These are phyloP conservation scores for Aspergillus unguis DNA, from an alignment of 2,329 filamentous ascomycete genomes.

Conservation along the genomic window DNA sequence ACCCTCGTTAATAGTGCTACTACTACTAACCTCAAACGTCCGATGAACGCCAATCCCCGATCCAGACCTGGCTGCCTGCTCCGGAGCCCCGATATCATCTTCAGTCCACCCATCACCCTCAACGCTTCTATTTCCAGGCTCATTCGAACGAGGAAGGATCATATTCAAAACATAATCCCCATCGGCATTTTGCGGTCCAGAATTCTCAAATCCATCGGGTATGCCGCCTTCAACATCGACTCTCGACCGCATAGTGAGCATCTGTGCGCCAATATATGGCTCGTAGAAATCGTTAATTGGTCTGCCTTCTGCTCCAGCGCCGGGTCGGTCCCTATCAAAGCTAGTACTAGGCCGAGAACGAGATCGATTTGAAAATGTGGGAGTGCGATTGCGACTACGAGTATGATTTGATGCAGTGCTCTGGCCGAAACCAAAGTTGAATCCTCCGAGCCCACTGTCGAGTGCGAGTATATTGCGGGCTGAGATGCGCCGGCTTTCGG, in stretches of 20 bases:
- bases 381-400: neutral
- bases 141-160: neutral
- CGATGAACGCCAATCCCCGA: constrained; percentile 1
- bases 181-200: neutral
- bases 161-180: neutral
- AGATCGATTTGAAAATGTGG: neutral
- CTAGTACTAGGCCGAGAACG: neutral
- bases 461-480: neutral
- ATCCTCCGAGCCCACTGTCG: neutral
- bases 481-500: neutral
- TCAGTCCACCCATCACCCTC: neutral
- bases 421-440: neutral
- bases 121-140: too few species aligned
- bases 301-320: neutral
- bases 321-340: neutral
- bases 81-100: neutral
- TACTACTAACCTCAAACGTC: constrained; percentile 3
- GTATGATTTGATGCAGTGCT: neutral
- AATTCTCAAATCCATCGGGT: neutral
- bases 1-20: neutral
- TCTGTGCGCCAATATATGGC: neutral
- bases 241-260: neutral
- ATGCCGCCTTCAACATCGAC: neutral
- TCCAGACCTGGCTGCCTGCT: neutral
- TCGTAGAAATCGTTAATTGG: neutral